Evolutionary conservation across 345 rosid species (phyloP), one percentile per base, ranked within the genome.

Genomic region (Erodium maritimum): DNA sequence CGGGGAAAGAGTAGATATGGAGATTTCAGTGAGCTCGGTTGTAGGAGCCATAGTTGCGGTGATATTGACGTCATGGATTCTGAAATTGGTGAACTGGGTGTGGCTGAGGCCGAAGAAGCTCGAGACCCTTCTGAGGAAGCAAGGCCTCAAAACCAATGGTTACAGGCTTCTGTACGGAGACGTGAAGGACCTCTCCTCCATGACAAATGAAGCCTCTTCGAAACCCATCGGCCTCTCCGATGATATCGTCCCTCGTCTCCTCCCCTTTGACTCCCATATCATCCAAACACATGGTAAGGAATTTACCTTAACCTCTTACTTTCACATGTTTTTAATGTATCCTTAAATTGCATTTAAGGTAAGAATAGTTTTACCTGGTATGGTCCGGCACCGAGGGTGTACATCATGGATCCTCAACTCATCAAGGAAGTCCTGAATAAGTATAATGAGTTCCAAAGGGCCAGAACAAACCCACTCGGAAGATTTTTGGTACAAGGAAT

Each of bases 21-120:
- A 42, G 48, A 12, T 42, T 42, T 42, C 48, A 42, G 2, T 10
- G 17, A 42, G 48, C 48, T 42, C 48, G 2, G 17, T 42, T 42
- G 5, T 16, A 42, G 48, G 11, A 42, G 48, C 48, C 48, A 42
- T 42, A 42, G 48, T 42, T 11, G 14, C 12, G 48, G 48, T 42
- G 14, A 42, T 16, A 7, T 12, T 42, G 48, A 16, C 33, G 8
- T 4, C 25, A 52, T 21, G 14, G 55, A 16, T 55, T 19, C 59
- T 63, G 63, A 57, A 42, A 22, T 23, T 63, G 3, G 9, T 65
- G 59, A 69, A 73, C 52, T 73, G 75, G 75, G 60, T 73, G 2
- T 77, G 75, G 81, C 25, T 73, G 13, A 58, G 61, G 25, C 81
- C 81, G 5, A 70, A 51, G 63, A 64, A 19, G 68, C 68, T 73